Evolutionary conservation across 805 yeast species (phyloP).

Genomic region (Candida taoyuanica): DNA sequence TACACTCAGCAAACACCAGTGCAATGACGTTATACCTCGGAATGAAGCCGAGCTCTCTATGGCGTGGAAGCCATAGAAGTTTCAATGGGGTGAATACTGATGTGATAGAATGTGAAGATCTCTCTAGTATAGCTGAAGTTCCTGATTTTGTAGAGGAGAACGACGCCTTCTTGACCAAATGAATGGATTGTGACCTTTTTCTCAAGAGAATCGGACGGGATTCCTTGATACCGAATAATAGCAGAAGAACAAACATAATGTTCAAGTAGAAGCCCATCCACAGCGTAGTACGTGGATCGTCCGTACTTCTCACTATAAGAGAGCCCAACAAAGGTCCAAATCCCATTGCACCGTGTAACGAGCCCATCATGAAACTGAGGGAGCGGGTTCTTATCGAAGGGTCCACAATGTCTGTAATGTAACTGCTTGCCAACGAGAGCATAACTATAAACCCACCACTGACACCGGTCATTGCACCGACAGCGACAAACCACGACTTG

Average conservation of each 20-base stretch:
- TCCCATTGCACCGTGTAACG: constrained; percentile 55
- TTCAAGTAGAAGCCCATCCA: constrained; percentile 27
- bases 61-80: constrained; percentile 48
- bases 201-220: constrained; percentile 56
- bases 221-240: constrained; percentile 48
- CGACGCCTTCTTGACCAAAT: constrained; percentile 28
- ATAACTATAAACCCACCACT: constrained; percentile 63
- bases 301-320: constrained; percentile 26
- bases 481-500: constrained; percentile 36
- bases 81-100: constrained; percentile 40
- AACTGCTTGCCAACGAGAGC: constrained; percentile 59
- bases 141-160: constrained; percentile 26
- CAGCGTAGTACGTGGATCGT: constrained; percentile 30
- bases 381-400: constrained; percentile 52
- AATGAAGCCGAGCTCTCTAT: constrained; percentile 24
- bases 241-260: constrained; percentile 31
- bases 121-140: background rate
- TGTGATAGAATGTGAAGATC: background rate
- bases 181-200: constrained; percentile 43
- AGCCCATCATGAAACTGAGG: constrained; percentile 56
- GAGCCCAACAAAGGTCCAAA: constrained; percentile 63
- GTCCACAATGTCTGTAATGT: constrained; percentile 69
- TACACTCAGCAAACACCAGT: constrained; percentile 44
- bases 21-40: constrained; percentile 46
- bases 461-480: constrained; percentile 41